Base-by-base conservation (phyloP, 306 rosid species). In the Acacia crassicarpa region DNA sequence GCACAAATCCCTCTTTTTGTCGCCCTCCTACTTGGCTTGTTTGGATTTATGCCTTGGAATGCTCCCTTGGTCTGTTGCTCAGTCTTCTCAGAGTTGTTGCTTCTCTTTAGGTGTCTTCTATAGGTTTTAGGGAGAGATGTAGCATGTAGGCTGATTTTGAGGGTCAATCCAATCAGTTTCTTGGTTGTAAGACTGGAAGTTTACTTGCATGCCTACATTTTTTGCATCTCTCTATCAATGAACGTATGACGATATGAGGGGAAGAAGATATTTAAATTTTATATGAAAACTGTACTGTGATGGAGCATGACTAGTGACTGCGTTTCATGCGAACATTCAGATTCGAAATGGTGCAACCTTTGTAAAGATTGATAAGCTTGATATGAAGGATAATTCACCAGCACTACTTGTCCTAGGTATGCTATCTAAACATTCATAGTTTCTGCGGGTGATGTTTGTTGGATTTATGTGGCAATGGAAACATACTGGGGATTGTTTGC, bases 321-420 rank as follows among this genome's bases (percentile, higher is more conserved):
- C 51, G 53, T 80, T 70, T 56, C 77, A 25, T 40, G 27, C 78
- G 70, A 19, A 51, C 54, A 81, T 84, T 49, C 86, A 95, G 99
- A 88, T 91, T 77, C 93, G 88, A 76, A 91, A 85, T 84, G 99
- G 97, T 46, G 98, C 99, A 9, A 95, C 99, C 59, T 90, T 90
- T 84, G 83, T 95, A 45, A 93, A 86, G 88, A 86, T 95, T 85
- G 97, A 95, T 87, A 93, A 89, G 86, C 72, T 93, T 83, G 90
- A 84, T 80, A 68, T 67, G 91, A 91, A 93, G 86, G 98, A 93
- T 81, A 95, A 90, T 78, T 91, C 98, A 81, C 98, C 99, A 25
- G 97, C 94, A 4, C 90, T 95, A 81, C 87, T 91, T 84, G 89
- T 95, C 81, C 89, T 59, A 70, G 99, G 98, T 94, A 80, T 83